Evolutionary conservation across 257 asterid genomes (phyloP).

Genomic region (Nicotiana noctiflora): DNA sequence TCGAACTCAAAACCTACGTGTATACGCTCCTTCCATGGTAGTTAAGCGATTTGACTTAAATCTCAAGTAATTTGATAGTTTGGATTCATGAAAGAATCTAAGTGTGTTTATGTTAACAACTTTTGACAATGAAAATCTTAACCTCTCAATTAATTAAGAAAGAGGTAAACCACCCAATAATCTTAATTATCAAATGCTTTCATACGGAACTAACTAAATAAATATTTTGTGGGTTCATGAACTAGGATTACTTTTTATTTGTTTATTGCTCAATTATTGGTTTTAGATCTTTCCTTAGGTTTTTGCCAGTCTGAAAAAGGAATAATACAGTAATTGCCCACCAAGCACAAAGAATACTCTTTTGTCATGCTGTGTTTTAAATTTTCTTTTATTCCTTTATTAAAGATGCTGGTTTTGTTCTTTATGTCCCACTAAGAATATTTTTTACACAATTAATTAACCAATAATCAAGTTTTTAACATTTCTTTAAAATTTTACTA

Average conservation of each 20-base stretch:
- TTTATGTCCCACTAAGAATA: neutral
- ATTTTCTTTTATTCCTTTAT: neutral
- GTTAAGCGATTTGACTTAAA: no score
- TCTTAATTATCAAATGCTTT: neutral
- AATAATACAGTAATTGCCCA: neutral
- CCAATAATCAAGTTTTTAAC: neutral
- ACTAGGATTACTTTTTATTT: neutral
- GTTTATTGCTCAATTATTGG: conserved; percentile 3
- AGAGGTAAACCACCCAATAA: neutral
- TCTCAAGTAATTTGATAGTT: no score
- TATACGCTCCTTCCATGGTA: no score
- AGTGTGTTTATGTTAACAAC: neutral
- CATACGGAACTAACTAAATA: neutral
- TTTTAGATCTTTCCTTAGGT: neutral
- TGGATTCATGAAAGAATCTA: no score
- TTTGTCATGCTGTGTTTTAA: neutral
- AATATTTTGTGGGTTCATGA: neutral
- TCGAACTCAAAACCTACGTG: no score
- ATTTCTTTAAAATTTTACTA: neutral
- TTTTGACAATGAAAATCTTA: neutral
- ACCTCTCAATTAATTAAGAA: neutral
- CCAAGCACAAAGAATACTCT: neutral
- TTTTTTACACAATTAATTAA: neutral
- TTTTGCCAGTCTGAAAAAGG: neutral
- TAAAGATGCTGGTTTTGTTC: neutral